Evolutionary conservation across 495 filamentous ascomycete species (phyloP), one percentile per base, ranked within the genome.

Genomic region (Oidiodendron maius): DNA sequence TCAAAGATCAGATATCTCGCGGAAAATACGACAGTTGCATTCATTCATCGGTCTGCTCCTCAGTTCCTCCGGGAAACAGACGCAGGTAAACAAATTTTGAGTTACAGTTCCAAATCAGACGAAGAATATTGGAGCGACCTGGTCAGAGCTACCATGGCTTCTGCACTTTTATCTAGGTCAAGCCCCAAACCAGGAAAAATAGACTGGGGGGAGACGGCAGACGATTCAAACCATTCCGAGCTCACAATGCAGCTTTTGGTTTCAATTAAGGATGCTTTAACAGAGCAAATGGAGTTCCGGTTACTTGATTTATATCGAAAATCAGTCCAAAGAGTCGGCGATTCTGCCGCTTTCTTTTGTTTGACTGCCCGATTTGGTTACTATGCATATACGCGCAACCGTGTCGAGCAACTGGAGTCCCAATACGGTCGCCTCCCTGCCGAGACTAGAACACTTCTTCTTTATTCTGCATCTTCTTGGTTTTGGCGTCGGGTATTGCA

Each of bases 11-110:
- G 3, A 15, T 4, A 32, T 11, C 42, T 45, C 20, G 30, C 24
- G 3, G 4, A 21, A 15, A 34, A 34, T 5, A 4, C 25, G 9
- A 45, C 2, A 2, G 42, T 45, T 18, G 25, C 8, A 5, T 45
- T 45, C 42, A 45, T 45, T 34, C 42, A 45, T 45, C 42, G 42
- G n/a, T 28, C 42, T 11, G 42, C 42, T 12, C 21, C n/a, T 12
- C 24, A 45, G n/a, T 45, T 45, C 16, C 3, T 45, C n/a, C 12
- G 22, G 4, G 42, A 45, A 18, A 32, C 4, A 11, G 42, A 45
- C n/a, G 22, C 21, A 26, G 42, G 42, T 28, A 45, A 13, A 16
- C 8, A 45, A 32, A 24, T 45, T 4, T 11, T 45, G 21, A 26
- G 25, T 17, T 15, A 23, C 25, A 13, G 18, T 18, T 24, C 18